Evolutionary conservation across 305 asterid species (phyloP).

Genomic region (Fraxinus dipetala): DNA sequence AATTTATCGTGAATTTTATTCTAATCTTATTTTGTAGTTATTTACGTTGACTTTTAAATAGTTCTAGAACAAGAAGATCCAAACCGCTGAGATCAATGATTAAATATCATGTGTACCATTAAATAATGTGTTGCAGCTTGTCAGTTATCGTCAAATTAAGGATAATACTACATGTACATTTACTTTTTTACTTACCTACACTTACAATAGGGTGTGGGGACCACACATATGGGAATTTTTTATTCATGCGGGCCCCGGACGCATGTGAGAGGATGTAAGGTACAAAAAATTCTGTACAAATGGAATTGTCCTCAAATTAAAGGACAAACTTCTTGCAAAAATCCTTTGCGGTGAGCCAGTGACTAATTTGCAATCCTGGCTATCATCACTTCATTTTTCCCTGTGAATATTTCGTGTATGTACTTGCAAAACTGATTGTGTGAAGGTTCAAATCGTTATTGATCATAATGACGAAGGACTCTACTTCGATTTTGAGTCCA

Average conservation of each 20-base stretch:
- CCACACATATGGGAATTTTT: too few species aligned
- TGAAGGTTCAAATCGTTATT: slow-evolving; percentile 9
- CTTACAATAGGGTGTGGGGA: too few species aligned
- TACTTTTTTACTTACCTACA: too few species aligned
- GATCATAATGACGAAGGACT: not conserved
- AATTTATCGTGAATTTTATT: not conserved
- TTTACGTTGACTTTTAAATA: too few species aligned
- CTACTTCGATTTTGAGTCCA: not conserved
- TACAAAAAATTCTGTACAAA: too few species aligned
- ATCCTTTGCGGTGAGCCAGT: not conserved
- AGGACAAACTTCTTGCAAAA: too few species aligned
- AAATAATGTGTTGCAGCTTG: not conserved
- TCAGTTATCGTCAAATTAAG: not conserved
- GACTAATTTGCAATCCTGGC: not conserved
- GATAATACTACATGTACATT: too few species aligned
- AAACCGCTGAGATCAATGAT: not conserved
- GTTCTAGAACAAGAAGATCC: not conserved
- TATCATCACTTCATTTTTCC: not conserved
- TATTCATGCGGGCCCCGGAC: too few species aligned
- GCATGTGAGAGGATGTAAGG: too few species aligned
- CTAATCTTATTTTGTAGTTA: not conserved
- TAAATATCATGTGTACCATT: not conserved
- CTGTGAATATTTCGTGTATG: not conserved
- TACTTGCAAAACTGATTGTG: not conserved
- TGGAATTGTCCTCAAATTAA: not conserved